Conservation (phyloP, 2,329 filamentous ascomycete species). For the Tolypocladium endophyticum region DNA sequence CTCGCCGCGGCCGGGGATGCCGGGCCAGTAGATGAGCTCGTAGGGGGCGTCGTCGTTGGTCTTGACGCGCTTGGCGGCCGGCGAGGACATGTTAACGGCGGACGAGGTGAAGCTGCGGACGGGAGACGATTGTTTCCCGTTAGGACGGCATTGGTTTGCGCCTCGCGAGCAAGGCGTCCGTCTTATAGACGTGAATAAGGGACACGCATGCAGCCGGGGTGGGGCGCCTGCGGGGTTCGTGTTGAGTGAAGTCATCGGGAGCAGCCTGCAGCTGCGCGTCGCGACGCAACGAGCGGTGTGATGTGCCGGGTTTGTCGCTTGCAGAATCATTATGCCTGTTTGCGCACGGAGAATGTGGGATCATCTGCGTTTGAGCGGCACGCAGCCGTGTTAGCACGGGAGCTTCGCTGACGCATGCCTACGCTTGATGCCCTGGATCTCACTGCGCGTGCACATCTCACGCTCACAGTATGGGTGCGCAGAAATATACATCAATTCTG, state of each 20-base stretch:
- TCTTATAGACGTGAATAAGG: neutral
- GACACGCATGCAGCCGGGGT: neutral
- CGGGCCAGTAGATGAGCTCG: constrained; percentile 62
- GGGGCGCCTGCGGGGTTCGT: neutral
- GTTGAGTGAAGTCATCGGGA: neutral
- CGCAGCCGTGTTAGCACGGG: neutral
- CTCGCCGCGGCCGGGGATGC: constrained; percentile 64
- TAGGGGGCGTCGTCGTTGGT: constrained; percentile 38
- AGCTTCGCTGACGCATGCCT: neutral
- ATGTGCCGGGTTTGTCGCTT: neutral
- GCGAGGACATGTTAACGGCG: constrained; percentile 11
- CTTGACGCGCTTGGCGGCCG: constrained; percentile 17
- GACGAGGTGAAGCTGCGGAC: neutral
- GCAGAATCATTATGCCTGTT: neutral
- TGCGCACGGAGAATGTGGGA: neutral
- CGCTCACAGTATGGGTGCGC: too few species aligned
- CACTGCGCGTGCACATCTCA: too few species aligned
- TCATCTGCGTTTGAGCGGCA: neutral
- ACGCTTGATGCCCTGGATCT: neutral
- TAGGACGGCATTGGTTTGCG: neutral
- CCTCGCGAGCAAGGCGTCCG: neutral
- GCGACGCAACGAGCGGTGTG: neutral
- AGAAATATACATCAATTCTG: too few species aligned
- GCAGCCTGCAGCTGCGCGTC: neutral
- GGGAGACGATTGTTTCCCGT: neutral